Evolutionary conservation across 768 basidiomycete species (phyloP), one percentile per base, ranked within the genome.

Genomic region (Megacollybia marginata): DNA sequence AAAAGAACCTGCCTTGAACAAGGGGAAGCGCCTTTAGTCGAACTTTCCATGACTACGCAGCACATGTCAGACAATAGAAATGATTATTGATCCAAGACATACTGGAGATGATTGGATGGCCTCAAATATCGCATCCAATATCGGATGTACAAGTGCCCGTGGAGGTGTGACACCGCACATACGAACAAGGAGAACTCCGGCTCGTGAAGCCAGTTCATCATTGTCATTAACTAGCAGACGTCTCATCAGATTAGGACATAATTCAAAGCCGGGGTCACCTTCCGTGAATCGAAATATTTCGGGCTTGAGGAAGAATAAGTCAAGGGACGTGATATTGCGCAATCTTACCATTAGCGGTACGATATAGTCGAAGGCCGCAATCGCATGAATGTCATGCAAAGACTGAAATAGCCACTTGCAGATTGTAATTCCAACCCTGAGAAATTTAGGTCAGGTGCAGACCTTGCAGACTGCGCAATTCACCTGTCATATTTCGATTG

Each of bases 151-250:
- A 48, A 90, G 72, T 7, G 78, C 67, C 10, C 76, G 68, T 0
- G 90, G 89, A 13, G 88, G 88, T 6, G 82, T 85, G 32, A 95
- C 83, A 2, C 88, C 88, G 49, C 91, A 92, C 79, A 92, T 87
- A 47, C 85, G 79, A 36, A 88, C 85, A 38, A 94, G 73, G 5
- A 94, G 73, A 16, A 78, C 68, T 48, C 80, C 81, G 0, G 88
- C 82, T 16, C 80, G 76, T 12, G 71, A 69, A 9, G 76, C 74
- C 15, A 90, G 75, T 42, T 88, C 87, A 56, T 82, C 76, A 56
- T 87, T 84, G 62, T 88, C 85, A 54, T 83, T 82, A 38, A 86
- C 85, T 85, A 40, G 9, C 46, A 31, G 32, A 47, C 32, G 20
- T 28, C 9, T 7, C 23, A 16, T 15, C 20, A 13, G 20, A 15